These are phyloP conservation scores for Venturia asperata DNA, from an alignment of 2,329 filamentous ascomycete species.

Conservation along the genomic window DNA sequence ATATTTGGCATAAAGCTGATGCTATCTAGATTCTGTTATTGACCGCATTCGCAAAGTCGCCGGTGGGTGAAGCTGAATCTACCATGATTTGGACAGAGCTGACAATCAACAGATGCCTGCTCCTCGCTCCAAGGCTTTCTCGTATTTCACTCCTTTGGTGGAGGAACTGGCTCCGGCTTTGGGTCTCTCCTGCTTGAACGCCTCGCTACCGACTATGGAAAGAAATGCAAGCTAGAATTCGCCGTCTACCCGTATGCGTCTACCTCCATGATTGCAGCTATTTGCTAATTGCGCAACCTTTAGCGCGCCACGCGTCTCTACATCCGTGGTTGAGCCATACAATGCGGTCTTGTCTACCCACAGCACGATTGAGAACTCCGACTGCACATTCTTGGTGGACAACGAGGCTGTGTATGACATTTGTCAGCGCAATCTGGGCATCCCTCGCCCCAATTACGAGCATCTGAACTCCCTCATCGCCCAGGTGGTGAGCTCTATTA, in stretches of 20 bases:
- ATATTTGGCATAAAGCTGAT: constrained; percentile 22
- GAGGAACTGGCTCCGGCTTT: constrained; percentile 64
- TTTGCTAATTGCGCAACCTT: not conserved
- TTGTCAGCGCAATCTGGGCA: constrained; percentile 64
- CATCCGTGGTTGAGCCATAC: constrained; percentile 66
- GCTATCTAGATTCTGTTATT: constrained; percentile 43
- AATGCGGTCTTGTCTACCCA: constrained; percentile 67
- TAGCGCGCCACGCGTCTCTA: constrained; percentile 57
- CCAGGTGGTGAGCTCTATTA: constrained; percentile 68
- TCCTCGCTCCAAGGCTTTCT: constrained; percentile 65
- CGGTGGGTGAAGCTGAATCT: constrained; percentile 41
- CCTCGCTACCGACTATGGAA: constrained; percentile 65
- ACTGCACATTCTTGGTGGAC: constrained; percentile 70
- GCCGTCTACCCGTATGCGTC: constrained; percentile 48
- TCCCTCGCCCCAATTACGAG: constrained; percentile 61
- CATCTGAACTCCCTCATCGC: constrained; percentile 67
- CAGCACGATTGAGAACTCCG: constrained; percentile 71
- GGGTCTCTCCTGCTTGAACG: constrained; percentile 65
- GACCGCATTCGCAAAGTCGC: constrained; percentile 19
- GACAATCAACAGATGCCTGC: constrained; percentile 55
- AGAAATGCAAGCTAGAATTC: constrained; percentile 73
- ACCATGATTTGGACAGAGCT: constrained; percentile 18
- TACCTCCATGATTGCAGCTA: not conserved
- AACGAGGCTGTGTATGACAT: constrained; percentile 72
- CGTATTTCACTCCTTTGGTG: constrained; percentile 68